Percentiles rank a stretch among this genome's conserved stretches.
These are phyloP conservation scores for Exophiala sp. DNA, from an alignment of 2,329 filamentous ascomycete species.

Conservation along the genomic window DNA sequence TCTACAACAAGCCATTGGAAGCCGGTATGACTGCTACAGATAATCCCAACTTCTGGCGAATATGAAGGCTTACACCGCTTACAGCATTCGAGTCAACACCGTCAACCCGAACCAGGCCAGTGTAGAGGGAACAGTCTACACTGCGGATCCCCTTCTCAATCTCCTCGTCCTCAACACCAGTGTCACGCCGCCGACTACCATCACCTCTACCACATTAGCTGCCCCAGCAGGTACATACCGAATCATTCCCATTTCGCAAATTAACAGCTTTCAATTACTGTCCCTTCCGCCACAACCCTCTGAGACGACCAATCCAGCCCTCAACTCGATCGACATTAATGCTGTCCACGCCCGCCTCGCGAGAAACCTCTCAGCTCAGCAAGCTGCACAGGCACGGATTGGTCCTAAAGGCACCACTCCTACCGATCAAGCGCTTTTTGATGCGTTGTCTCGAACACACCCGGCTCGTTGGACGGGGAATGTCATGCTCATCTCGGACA, in stretches of 20 bases:
- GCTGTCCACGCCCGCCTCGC: slow-evolving; percentile 52
- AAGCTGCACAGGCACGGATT: slow-evolving; percentile 52
- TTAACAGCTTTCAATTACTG: slow-evolving; percentile 53
- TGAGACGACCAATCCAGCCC: slow-evolving; percentile 41
- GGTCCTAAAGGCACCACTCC: slow-evolving; percentile 54
- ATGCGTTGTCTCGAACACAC: slow-evolving; percentile 55
- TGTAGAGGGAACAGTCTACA: slow-evolving; percentile 58
- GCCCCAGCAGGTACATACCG: slow-evolving; percentile 51
- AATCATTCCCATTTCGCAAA: slow-evolving; percentile 55
- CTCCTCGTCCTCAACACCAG: slow-evolving; percentile 56
- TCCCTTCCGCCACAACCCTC: slow-evolving; percentile 36
- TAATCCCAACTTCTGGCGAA: slow-evolving; percentile 41
- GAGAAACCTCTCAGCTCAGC: slow-evolving; percentile 50
- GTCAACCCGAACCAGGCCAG: slow-evolving; percentile 45
- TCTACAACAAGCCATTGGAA: slow-evolving; percentile 55
- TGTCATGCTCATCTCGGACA: slow-evolving; percentile 56
- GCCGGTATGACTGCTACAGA: slow-evolving; percentile 41
- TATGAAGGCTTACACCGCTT: slow-evolving; percentile 34
- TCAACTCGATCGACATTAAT: slow-evolving; percentile 49
- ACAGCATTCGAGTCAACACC: slow-evolving; percentile 55
- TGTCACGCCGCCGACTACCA: slow-evolving; percentile 36
- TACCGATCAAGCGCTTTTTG: slow-evolving; percentile 59
- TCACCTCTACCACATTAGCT: slow-evolving; percentile 32
- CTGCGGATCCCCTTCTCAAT: slow-evolving; percentile 55
- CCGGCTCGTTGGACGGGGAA: slow-evolving; percentile 55